Base-by-base conservation (phyloP, 495 filamentous ascomycete species). In the Parachaetomium inaequale region DNA sequence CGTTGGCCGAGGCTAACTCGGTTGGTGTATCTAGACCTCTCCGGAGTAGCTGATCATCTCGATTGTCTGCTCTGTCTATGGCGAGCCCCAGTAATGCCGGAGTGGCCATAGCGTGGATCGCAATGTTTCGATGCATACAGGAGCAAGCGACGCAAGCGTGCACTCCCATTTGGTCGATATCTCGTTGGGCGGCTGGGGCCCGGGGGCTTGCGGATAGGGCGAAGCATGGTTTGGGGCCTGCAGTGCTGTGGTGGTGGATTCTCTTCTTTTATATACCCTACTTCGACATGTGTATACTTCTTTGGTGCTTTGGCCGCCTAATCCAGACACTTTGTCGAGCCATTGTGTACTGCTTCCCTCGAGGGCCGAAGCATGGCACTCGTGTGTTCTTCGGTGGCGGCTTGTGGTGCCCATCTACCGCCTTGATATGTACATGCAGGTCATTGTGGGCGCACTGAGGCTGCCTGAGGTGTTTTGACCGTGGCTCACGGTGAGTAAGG, bases 211-310 rank as follows among this genome's bases (percentile, higher is more conserved):
- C 19, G n/a, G 19, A 28, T 49, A 49, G 19, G 14, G 12, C n/a
- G 10, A n/a, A 38, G 14, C 14, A 15, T 15, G 19, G 31, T 4
- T 26, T 29, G 2, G 21, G 23, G 25, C 36, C 3, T 57, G 26
- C 15, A 32, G 15, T 55, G 49, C 19, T 19, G 46, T 19, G 28
- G 53, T 31, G 26, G 17, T 49, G 43, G 5, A 58, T 58, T 45
- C 43, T 36, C 12, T 57, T 58, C 31, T 36, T 49, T 26, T 52
- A 15, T 29, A 58, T 47, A 56, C 55, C 56, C 56, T 3, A 36
- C 17, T 23, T 49, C n/a, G 25, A 49, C 43, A 38, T 49, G n/a
- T 49, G 43, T 58, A 49, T 49, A 49, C 28, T 26, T 43, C 7
- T 49, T 56, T 12, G 21, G 47, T 31, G 12, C 47, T 31, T 51